Evolutionary conservation across 192 early-diverging fungal species (phyloP).

Genomic region (Podila minutissima): DNA sequence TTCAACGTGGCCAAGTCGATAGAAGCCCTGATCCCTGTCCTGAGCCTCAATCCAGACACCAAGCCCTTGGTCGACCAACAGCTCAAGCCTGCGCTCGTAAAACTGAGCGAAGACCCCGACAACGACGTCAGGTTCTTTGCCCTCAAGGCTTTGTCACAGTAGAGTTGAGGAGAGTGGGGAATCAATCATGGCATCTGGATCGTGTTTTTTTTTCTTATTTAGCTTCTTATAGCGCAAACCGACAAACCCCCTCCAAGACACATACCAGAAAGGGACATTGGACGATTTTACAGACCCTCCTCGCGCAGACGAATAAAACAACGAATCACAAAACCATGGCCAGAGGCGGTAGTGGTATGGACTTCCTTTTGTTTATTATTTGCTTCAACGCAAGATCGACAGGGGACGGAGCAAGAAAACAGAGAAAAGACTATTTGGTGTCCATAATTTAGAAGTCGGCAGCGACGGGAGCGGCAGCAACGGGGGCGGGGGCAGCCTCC

Average conservation of each 20-base stretch:
- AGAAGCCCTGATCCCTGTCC: constrained; percentile 82
- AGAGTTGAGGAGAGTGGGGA: not conserved
- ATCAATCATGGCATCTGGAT: too few species aligned
- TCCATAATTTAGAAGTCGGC: not conserved
- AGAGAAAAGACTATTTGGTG: not conserved
- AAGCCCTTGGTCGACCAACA: constrained; percentile 68
- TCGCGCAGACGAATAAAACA: too few species aligned
- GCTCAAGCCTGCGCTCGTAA: constrained; percentile 85
- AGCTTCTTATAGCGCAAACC: too few species aligned
- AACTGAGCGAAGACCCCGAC: constrained; percentile 89
- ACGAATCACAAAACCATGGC: too few species aligned
- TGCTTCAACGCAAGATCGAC: constrained; percentile 4
- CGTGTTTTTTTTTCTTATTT: too few species aligned
- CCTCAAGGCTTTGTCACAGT: constrained; percentile 67
- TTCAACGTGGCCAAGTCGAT: constrained; percentile 99
- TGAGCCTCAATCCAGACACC: constrained; percentile 73
- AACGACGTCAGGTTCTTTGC: constrained; percentile 96
- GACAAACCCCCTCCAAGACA: too few species aligned
- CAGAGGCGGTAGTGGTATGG: not conserved
- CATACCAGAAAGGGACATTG: too few species aligned
- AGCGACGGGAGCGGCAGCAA: constrained; percentile 34
- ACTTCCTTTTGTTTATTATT: constrained; percentile 3
- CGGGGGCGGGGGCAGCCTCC: constrained; percentile 41
- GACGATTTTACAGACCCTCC: too few species aligned
- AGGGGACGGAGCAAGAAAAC: not conserved